These are phyloP conservation scores for Lachancea quebecensis DNA, from an alignment of 805 yeast genomes.

Conservation along the genomic window DNA sequence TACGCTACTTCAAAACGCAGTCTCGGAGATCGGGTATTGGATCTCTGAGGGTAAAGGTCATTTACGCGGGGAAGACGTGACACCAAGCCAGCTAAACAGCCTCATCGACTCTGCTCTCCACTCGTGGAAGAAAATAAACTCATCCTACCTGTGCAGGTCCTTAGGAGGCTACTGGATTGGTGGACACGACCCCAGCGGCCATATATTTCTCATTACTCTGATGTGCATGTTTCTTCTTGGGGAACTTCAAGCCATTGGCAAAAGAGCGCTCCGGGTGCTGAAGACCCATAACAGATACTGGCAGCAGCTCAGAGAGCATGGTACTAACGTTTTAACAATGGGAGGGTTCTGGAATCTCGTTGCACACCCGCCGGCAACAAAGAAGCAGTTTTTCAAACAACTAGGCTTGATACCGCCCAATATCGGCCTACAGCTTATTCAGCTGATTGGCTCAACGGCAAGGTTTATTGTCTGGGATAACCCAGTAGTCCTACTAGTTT, in stretches of 20 bases:
- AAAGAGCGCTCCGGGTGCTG: constrained; percentile 3
- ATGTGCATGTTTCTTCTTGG: constrained; percentile 48
- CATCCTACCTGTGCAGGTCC: constrained; percentile 41
- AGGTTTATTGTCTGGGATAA: constrained; percentile 18
- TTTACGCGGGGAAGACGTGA: constrained; percentile 9
- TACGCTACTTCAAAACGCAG: constrained; percentile 1
- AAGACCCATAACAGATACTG: neutral
- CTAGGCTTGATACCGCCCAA: constrained; percentile 12
- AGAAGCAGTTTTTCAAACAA: constrained; percentile 2
- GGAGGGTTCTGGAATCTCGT: neutral
- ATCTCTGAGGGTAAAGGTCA: constrained; percentile 4
- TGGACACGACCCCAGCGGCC: constrained; percentile 97
- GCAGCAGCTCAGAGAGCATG: neutral
- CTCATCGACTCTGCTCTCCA: constrained; percentile 13
- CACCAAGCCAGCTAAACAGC: constrained; percentile 13
- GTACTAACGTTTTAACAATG: neutral
- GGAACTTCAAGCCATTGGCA: constrained; percentile 37
- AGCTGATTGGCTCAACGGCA: constrained; percentile 1
- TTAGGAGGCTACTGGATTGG: constrained; percentile 67
- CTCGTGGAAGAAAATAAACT: constrained; percentile 25
- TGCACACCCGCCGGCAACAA: neutral
- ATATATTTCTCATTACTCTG: constrained; percentile 59
- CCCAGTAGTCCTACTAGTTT: constrained; percentile 27
- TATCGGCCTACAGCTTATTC: constrained; percentile 1
- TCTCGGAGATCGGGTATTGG: constrained; percentile 5